A percentile compares a stretch with the other conserved stretches of the same genome.
Evolutionary conservation across 805 yeast species (phyloP).

Genomic region (Ogataea pignaliae): DNA sequence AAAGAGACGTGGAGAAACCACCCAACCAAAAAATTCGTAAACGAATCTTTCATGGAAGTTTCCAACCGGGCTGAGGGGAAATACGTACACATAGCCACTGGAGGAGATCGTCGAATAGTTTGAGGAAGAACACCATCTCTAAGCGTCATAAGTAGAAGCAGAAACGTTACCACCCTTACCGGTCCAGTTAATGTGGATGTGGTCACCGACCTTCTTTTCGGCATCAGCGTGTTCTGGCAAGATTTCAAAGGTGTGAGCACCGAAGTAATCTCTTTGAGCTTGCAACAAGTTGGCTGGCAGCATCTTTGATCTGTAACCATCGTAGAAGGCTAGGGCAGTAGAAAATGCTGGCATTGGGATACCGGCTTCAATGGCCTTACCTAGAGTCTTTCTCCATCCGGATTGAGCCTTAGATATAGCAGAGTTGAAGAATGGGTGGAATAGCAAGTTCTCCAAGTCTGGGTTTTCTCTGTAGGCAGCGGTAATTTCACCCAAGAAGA

Average conservation of each 20-base stretch:
- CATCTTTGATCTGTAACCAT: constrained; percentile 94
- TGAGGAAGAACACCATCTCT: constrained; percentile 18
- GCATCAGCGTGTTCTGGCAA: constrained; percentile 80
- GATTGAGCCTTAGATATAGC: constrained; percentile 91
- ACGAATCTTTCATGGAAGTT: no score
- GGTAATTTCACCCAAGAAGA: constrained; percentile 95
- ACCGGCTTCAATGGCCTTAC: constrained; percentile 76
- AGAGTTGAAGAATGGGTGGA: constrained; percentile 89
- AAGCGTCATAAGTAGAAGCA: constrained; percentile 92
- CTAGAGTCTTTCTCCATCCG: constrained; percentile 91
- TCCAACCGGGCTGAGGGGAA: no score
- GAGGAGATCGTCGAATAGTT: no score
- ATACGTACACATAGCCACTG: no score
- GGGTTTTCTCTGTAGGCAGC: constrained; percentile 93
- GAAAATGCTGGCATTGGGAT: constrained; percentile 97
- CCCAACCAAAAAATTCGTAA: no score
- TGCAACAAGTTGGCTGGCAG: constrained; percentile 97
- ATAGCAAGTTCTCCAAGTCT: constrained; percentile 89
- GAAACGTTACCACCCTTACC: constrained; percentile 98
- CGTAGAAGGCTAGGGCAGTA: constrained; percentile 96
- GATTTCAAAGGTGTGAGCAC: constrained; percentile 98
- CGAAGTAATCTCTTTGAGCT: constrained; percentile 99
- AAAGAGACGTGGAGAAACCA: no score
- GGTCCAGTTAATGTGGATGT: constrained; percentile 98
- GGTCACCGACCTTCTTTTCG: constrained; percentile 69